A percentile compares a stretch with the other conserved stretches of the same genome.
Evolutionary conservation across 78 protist species (phyloP).

Genomic region (Chrysochromulina tobinii): DNA sequence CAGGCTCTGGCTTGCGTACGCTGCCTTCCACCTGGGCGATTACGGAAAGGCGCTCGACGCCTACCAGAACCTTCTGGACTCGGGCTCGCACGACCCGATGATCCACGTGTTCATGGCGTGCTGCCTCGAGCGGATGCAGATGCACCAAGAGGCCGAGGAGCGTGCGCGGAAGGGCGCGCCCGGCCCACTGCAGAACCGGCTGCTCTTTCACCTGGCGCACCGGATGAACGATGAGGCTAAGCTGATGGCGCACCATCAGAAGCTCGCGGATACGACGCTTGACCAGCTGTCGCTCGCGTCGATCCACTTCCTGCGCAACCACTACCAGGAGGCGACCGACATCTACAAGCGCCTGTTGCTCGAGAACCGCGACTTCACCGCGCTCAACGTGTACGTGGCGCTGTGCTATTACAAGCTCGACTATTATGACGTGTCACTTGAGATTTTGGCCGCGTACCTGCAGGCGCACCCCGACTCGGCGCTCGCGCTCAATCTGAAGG

Average conservation of each 20-base stretch:
- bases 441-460: slow-evolving; percentile 58
- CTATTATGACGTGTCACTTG: slow-evolving; percentile 80
- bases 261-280: slow-evolving; percentile 46
- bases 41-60: slow-evolving; percentile 53
- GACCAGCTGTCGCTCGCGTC: slow-evolving; percentile 73
- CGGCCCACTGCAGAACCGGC: slow-evolving; percentile 60
- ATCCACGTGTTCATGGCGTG: slow-evolving; percentile 33
- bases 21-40: slow-evolving; percentile 74
- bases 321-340: slow-evolving; percentile 74
- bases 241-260: slow-evolving; percentile 64
- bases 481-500: slow-evolving; percentile 79
- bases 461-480: slow-evolving; percentile 55
- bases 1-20: slow-evolving; percentile 68
- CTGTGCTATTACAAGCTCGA: slow-evolving; percentile 84
- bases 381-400: slow-evolving; percentile 79
- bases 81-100: not conserved
- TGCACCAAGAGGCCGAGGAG: slow-evolving; percentile 61
- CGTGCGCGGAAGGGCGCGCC: slow-evolving; percentile 24
- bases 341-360: slow-evolving; percentile 73
- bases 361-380: slow-evolving; percentile 44
- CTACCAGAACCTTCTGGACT: not conserved
- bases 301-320: slow-evolving; percentile 67
- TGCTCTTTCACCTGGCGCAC: slow-evolving; percentile 77
- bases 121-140: slow-evolving; percentile 49
- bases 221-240: slow-evolving; percentile 61